phyloP scores from a whole-genome alignment of 2,329 filamentous ascomycete species.

The Domatiomyces globalis region DNA sequence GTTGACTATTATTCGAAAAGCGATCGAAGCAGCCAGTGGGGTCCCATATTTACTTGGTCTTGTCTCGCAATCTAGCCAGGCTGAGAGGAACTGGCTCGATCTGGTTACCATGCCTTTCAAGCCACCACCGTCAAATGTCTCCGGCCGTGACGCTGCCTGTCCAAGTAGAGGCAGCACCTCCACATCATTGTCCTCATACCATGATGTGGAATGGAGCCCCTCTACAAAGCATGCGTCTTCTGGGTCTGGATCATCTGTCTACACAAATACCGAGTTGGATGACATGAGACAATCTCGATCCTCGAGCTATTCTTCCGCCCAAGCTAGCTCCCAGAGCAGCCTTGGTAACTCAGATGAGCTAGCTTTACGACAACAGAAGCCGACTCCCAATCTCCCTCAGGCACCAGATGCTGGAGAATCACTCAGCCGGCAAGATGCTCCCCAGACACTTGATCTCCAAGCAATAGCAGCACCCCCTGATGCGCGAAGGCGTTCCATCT shows the following conservation, averaged over 20 bases:
- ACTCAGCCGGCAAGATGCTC: background rate
- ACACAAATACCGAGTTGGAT: constrained; percentile 1
- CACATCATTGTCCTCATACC: constrained; percentile 29
- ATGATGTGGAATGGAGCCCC: background rate
- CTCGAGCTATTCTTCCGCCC: background rate
- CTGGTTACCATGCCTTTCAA: background rate
- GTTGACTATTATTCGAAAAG: constrained; percentile 31
- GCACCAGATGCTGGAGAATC: background rate
- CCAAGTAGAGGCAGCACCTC: constrained; percentile 22
- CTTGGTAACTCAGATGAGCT: constrained; percentile 2
- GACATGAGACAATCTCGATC: background rate
- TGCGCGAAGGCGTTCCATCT: background rate
- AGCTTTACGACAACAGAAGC: background rate
- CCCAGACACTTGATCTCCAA: background rate
- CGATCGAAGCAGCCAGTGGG: constrained; percentile 34
- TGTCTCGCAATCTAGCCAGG: background rate
- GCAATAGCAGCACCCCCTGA: background rate
- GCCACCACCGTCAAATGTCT: background rate
- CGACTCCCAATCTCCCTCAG: background rate
- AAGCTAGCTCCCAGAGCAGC: constrained; percentile 7
- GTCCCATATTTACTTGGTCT: constrained; percentile 27
- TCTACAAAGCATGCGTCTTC: background rate
- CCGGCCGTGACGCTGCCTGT: background rate
- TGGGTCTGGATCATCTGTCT: constrained; percentile 6
- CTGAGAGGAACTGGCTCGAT: constrained; percentile 15